Conservation (phyloP, 177 flowering plant genomes). For the Vitis hybrid region DNA sequence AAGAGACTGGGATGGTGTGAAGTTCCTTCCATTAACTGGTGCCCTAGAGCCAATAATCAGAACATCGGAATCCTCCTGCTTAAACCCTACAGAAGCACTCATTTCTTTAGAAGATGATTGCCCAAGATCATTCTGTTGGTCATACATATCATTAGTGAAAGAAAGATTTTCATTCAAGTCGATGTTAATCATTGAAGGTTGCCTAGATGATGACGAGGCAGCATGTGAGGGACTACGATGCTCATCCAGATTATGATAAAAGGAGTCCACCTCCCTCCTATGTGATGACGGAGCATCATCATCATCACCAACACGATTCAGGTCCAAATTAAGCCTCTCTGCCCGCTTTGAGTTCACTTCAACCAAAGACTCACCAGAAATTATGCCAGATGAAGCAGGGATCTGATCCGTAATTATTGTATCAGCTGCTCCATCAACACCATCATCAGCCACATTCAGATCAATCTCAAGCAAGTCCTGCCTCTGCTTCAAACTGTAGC, state of each 20-base stretch:
- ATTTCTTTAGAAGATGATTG: background rate
- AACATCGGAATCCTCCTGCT: too few relatives aligned
- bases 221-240: background rate
- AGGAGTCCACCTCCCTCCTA: background rate
- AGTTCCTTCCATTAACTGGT: too few relatives aligned
- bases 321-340: slow-evolving; percentile 1
- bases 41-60: too few relatives aligned
- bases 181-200: background rate
- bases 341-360: slow-evolving; percentile 1
- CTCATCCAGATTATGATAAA: background rate
- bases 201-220: background rate
- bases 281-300: background rate
- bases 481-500: background rate
- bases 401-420: background rate
- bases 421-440: background rate
- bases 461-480: background rate
- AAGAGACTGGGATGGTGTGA: too few relatives aligned
- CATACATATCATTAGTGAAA: background rate
- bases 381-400: background rate
- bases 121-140: background rate
- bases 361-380: slow-evolving; percentile 1
- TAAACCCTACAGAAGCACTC: background rate
- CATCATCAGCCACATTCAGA: slow-evolving; percentile 1
- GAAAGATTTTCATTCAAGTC: slow-evolving; percentile 4
- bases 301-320: background rate